phyloP scores from a whole-genome alignment of 2,329 filamentous ascomycete genomes.

The Pyricularia grisea region DNA sequence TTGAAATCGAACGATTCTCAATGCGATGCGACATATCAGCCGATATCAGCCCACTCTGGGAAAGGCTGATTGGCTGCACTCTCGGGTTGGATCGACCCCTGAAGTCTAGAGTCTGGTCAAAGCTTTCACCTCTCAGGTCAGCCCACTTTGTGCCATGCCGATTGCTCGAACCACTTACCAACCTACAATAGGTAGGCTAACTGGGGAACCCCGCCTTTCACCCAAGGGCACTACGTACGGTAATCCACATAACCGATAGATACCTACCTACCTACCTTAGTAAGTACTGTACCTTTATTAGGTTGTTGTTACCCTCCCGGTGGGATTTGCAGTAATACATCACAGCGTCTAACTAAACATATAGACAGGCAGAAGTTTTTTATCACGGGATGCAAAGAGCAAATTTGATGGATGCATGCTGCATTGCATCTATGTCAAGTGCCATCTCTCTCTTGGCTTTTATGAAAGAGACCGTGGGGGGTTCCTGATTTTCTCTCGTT shows the following conservation, averaged over 20 bases:
- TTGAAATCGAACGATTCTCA: slow-evolving; percentile 1
- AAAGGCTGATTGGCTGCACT: background rate
- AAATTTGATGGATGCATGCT: background rate
- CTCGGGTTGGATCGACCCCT: background rate
- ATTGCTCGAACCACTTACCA: background rate
- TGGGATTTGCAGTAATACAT: background rate
- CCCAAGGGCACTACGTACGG: background rate
- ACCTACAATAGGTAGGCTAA: background rate
- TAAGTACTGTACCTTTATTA: too few species aligned
- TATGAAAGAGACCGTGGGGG: background rate
- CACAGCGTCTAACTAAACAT: background rate
- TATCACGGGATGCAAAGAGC: background rate
- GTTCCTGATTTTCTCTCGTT: background rate
- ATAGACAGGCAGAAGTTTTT: background rate
- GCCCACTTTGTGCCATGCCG: background rate
- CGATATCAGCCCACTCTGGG: background rate
- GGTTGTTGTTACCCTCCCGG: too few species aligned
- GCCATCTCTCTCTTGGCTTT: background rate
- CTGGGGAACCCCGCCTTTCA: background rate
- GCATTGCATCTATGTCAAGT: background rate
- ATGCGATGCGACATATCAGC: background rate
- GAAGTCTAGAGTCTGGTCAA: background rate
- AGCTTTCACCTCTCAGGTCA: background rate
- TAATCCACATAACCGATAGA: too few species aligned
- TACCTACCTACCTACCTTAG: background rate